A percentile compares a stretch with the other conserved stretches of the same genome.
These are phyloP conservation scores for Cladobotryum mycophilum DNA, from an alignment of 2,329 filamentous ascomycete species.

Conservation along the genomic window DNA sequence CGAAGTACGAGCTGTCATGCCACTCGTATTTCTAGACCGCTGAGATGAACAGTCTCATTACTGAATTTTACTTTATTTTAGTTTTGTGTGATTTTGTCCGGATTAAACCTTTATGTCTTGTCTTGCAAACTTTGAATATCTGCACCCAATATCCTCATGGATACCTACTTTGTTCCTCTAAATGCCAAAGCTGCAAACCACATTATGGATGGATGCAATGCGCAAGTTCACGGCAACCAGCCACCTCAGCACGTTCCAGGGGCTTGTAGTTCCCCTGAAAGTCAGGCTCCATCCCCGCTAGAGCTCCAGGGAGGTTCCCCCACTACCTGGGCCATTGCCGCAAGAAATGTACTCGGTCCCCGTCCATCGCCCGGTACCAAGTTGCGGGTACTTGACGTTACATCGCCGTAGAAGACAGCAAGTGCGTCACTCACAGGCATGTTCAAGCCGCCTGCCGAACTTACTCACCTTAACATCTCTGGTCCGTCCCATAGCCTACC, in stretches of 20 bases:
- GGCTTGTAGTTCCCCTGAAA: constrained; percentile 5
- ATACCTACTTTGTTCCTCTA: too few relatives aligned
- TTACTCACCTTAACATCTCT: not conserved
- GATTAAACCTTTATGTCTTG: too few relatives aligned
- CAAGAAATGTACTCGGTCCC: not conserved
- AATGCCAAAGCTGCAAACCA: too few relatives aligned
- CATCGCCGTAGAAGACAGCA: not conserved
- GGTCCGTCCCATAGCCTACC: too few relatives aligned
- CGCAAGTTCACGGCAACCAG: not conserved
- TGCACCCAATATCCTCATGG: too few relatives aligned
- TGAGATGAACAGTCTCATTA: too few relatives aligned
- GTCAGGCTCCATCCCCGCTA: not conserved
- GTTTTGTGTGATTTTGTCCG: too few relatives aligned
- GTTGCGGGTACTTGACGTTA: constrained; percentile 1
- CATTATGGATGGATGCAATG: too few relatives aligned
- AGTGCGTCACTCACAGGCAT: not conserved
- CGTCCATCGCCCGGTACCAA: constrained; percentile 2
- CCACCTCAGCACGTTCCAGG: constrained; percentile 9
- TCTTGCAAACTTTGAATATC: too few relatives aligned
- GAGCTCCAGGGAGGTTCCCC: not conserved
- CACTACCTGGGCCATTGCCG: not conserved
- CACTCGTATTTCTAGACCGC: too few relatives aligned
- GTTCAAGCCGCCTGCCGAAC: constrained; percentile 2
- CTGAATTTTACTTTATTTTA: too few relatives aligned
- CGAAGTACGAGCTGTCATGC: too few relatives aligned